phyloP scores from a whole-genome alignment of 2,329 filamentous ascomycete species.

The Aspergillus proliferans region DNA sequence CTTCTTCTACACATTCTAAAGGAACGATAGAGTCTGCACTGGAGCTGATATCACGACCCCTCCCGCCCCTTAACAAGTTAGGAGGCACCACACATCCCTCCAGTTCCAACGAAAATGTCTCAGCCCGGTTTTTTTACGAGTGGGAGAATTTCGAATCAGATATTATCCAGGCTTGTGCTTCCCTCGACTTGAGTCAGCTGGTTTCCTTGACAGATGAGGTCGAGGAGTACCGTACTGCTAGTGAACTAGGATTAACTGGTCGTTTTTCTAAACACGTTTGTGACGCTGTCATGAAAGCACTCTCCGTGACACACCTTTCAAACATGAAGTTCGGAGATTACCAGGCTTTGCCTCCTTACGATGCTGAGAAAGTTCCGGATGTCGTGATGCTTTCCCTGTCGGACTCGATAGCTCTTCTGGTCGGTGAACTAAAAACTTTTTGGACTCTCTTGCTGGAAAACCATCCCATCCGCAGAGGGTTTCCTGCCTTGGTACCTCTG shows the following conservation, averaged over 20 bases:
- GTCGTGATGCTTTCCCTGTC: neutral
- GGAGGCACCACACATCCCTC: neutral
- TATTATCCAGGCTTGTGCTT: neutral
- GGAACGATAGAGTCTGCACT: too few relatives aligned
- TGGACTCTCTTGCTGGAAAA: neutral
- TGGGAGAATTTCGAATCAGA: neutral
- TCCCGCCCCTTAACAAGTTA: neutral
- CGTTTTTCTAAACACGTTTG: conserved; percentile 1
- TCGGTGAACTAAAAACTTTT: neutral
- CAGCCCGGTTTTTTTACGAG: neutral
- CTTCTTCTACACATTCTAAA: too few relatives aligned
- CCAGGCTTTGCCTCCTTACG: neutral
- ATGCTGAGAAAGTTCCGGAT: neutral
- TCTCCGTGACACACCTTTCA: neutral
- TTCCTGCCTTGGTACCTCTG: neutral
- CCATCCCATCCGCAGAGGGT: neutral
- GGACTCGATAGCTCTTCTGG: neutral
- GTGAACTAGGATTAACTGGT: conserved; percentile 2
- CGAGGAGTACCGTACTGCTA: neutral
- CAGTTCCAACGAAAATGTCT: neutral
- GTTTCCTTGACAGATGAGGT: neutral
- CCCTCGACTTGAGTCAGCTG: neutral
- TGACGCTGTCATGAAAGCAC: conserved; percentile 1
- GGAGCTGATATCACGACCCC: neutral
- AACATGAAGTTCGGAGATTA: neutral